Percentiles rank a stretch among this genome's conserved stretches.
Evolutionary conservation across 2,329 filamentous ascomycete genomes (phyloP).

Genomic region (Trichoderma sp.): DNA sequence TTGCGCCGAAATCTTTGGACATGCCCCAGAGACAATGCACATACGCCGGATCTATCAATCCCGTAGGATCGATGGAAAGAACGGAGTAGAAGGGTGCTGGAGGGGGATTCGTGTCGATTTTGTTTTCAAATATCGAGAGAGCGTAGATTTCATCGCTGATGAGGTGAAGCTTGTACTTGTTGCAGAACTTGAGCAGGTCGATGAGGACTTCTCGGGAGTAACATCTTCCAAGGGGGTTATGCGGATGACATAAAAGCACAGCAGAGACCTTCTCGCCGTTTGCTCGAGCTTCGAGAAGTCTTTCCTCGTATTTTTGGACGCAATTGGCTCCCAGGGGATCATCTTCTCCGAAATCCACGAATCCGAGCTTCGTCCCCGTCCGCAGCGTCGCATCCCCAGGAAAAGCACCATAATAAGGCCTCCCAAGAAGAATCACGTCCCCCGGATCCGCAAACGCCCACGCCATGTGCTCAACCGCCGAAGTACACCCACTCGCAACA

Average conservation of each 20-base stretch:
- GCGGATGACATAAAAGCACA: slow-evolving; percentile 53
- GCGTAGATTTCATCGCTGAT: slow-evolving; percentile 55
- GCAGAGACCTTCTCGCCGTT: slow-evolving; percentile 45
- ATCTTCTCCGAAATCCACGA: slow-evolving; percentile 45
- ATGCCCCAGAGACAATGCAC: slow-evolving; percentile 54
- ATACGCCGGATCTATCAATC: slow-evolving; percentile 48
- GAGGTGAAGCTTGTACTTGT: slow-evolving; percentile 51
- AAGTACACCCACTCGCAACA: slow-evolving; percentile 44
- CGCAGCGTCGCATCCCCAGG: slow-evolving; percentile 46
- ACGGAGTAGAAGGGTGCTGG: slow-evolving; percentile 46
- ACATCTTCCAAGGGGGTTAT: slow-evolving; percentile 54
- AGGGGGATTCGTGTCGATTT: slow-evolving; percentile 29
- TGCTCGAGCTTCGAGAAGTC: slow-evolving; percentile 40
- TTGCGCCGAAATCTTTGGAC: slow-evolving; percentile 57
- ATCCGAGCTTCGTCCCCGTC: slow-evolving; percentile 43
- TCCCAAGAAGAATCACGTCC: slow-evolving; percentile 43
- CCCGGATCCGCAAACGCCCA: slow-evolving; percentile 44
- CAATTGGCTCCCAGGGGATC: slow-evolving; percentile 47
- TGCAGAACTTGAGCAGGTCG: slow-evolving; percentile 48
- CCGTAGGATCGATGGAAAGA: slow-evolving; percentile 45
- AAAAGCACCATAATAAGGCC: slow-evolving; percentile 53
- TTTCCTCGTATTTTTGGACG: slow-evolving; percentile 47
- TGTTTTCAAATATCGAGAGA: slow-evolving; percentile 51
- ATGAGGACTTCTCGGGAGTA: slow-evolving; percentile 44
- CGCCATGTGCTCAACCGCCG: slow-evolving; percentile 43